phyloP scores from a whole-genome alignment of 257 asterid genomes.

The Coffea eugenioides region DNA sequence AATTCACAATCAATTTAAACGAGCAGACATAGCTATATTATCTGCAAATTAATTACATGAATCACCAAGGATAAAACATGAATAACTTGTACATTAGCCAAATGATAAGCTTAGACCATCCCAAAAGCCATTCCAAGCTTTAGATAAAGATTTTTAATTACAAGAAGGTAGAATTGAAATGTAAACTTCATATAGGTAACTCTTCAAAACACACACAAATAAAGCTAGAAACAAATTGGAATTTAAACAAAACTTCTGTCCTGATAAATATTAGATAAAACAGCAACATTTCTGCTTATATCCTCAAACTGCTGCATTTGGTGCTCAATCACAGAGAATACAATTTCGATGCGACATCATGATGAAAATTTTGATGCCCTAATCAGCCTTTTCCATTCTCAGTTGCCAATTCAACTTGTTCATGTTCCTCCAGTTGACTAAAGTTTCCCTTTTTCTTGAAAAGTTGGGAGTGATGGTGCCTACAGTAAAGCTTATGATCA shows the following conservation, averaged over 20 bases:
- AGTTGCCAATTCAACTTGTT: conserved; percentile 30
- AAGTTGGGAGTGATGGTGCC: conserved; percentile 80
- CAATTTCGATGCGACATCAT: background rate
- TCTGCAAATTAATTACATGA: too few species aligned
- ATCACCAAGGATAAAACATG: too few species aligned
- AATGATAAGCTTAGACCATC: background rate
- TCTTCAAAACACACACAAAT: conserved; percentile 6
- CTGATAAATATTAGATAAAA: background rate
- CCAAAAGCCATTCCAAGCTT: background rate
- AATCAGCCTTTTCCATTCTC: conserved; percentile 30
- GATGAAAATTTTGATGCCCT: background rate
- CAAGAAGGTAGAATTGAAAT: background rate
- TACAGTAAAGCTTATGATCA: conserved; percentile 64
- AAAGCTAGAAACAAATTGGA: background rate
- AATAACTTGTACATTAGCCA: too few species aligned
- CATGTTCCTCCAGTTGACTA: conserved; percentile 53
- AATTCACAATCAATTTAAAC: too few species aligned
- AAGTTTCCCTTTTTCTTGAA: conserved; percentile 80
- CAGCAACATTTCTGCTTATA: background rate
- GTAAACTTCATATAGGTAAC: background rate
- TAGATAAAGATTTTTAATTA: background rate
- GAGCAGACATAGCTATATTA: too few species aligned
- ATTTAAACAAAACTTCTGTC: background rate
- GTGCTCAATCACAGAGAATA: background rate
- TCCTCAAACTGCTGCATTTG: background rate